A percentile compares a stretch with the other conserved stretches of the same genome.
phyloP scores from a whole-genome alignment of 306 rosid genomes.

The Ochetophila trinervis region DNA sequence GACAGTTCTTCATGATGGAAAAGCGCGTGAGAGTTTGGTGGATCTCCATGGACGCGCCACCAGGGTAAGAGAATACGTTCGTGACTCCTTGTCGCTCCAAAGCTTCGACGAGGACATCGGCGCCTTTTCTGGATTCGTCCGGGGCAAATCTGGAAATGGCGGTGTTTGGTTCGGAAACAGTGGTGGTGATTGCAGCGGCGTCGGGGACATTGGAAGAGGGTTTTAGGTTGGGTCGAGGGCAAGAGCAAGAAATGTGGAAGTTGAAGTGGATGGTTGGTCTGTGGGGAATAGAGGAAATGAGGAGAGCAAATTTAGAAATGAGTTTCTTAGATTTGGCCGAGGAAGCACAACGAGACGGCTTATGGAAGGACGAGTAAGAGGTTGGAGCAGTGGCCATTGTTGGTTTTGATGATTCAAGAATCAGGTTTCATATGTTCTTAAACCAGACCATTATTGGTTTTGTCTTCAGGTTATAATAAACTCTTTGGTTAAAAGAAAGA shows the following conservation, averaged over 20 bases:
- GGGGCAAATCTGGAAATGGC: constrained; percentile 44
- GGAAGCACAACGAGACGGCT: constrained; percentile 16
- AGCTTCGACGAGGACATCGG: constrained; percentile 87
- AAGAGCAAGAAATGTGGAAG: constrained; percentile 34
- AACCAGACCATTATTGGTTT: no score
- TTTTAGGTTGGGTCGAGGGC: constrained; percentile 5
- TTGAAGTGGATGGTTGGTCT: constrained; percentile 22
- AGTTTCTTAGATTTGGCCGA: constrained; percentile 13
- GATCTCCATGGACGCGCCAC: constrained; percentile 94
- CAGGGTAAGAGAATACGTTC: constrained; percentile 84
- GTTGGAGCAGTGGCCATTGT: constrained; percentile 19
- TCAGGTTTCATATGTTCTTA: no score
- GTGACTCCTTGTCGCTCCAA: constrained; percentile 78
- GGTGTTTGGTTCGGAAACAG: constrained; percentile 5
- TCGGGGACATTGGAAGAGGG: constrained; percentile 22
- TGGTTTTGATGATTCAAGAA: no score
- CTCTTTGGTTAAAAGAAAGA: no score
- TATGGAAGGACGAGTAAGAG: constrained; percentile 27
- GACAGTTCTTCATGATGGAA: constrained; percentile 51
- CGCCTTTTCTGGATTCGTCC: constrained; percentile 63
- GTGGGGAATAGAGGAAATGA: constrained; percentile 24
- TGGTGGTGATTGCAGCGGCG: constrained; percentile 4
- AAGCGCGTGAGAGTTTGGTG: constrained; percentile 95
- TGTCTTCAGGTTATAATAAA: no score
- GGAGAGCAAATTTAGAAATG: constrained; percentile 23